These are phyloP conservation scores for Pleurotus pulmonarius DNA, from an alignment of 768 basidiomycete genomes.

Conservation along the genomic window DNA sequence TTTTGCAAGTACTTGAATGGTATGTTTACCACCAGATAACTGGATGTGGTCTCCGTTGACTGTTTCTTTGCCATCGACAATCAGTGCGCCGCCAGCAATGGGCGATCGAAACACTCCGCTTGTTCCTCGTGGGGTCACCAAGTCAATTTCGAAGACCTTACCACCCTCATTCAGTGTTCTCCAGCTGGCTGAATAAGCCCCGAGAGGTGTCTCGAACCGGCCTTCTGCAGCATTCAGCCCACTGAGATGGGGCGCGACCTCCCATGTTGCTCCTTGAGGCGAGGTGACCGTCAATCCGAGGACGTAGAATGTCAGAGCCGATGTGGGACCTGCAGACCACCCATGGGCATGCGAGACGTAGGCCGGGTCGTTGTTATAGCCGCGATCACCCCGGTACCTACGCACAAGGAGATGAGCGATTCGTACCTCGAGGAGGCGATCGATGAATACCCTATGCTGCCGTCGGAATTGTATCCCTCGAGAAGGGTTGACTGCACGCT, in stretches of 20 bases:
- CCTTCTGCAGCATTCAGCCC: constrained; percentile 40
- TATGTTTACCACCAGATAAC: too few species aligned
- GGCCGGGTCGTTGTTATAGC: constrained; percentile 54
- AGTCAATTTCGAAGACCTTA: constrained; percentile 15
- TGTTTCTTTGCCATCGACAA: neutral
- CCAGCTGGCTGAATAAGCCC: constrained; percentile 51
- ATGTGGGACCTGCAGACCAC: constrained; percentile 57
- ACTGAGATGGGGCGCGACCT: constrained; percentile 39
- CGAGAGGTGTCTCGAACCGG: constrained; percentile 49
- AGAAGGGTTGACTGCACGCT: constrained; percentile 55
- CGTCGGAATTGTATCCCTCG: constrained; percentile 57
- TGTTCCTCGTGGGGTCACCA: constrained; percentile 28
- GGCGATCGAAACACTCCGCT: constrained; percentile 26
- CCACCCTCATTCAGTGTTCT: constrained; percentile 11
- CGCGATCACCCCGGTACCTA: constrained; percentile 49
- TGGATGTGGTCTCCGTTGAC: too few species aligned
- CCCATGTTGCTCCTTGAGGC: constrained; percentile 45
- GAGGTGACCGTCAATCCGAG: constrained; percentile 48
- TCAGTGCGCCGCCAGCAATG: neutral
- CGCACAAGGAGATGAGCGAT: neutral
- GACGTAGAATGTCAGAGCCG: constrained; percentile 53
- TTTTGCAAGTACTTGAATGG: too few species aligned
- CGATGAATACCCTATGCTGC: constrained; percentile 40
- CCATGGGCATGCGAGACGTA: constrained; percentile 62
- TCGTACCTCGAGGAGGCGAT: neutral